Base-by-base conservation (phyloP, 1,139 yeast species). In the Suhomyces bribrorum region DNA sequence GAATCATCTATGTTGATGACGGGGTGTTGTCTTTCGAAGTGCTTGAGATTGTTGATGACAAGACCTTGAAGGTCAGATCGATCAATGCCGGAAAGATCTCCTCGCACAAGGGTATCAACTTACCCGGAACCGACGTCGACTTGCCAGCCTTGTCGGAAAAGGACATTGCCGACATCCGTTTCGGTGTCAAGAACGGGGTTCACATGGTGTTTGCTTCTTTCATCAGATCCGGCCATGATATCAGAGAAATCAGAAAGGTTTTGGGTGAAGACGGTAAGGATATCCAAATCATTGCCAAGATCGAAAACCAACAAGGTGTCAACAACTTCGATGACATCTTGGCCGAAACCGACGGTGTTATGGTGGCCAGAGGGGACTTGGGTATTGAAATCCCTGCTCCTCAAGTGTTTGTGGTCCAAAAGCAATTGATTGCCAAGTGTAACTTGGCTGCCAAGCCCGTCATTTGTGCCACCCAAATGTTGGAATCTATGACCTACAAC, bases 361-460 rank as follows among this genome's bases (percentile, higher is more conserved):
- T 92, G 98, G 97, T 92, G 65, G 99, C 99, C 59, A 84, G 99
- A 75, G 99, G 98, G 79, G 98, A 94, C 68, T 81, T 92, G 64
- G 99, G 99, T 79, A 92, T 92, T 62, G 99, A 92, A 78, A 92
- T 92, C 61, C 98, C 98, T 54, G 97, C 98, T 53, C 94, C 97
- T 51, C 95, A 90, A 77, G 99, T 92, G 49, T 89, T 92, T 66
- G 92, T 94, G 61, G 97, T 90, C 56, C 99, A 92, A 77, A 92
- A 94, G 81, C 96, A 90, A 78, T 79, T 92, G 76, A 92, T 92
- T 68, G 97, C 98, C 62, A 92, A 92, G 77, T 92, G 96, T 79
- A 94, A 92, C 82, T 78, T 90, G 66, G 97, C 96, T 54, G 99
- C 97, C 65, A 92, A 94, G 81, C 98, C 99, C 62, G 97, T 89